Conservation (phyloP, 208 protist species). For the Wallacemonas sp. region DNA sequence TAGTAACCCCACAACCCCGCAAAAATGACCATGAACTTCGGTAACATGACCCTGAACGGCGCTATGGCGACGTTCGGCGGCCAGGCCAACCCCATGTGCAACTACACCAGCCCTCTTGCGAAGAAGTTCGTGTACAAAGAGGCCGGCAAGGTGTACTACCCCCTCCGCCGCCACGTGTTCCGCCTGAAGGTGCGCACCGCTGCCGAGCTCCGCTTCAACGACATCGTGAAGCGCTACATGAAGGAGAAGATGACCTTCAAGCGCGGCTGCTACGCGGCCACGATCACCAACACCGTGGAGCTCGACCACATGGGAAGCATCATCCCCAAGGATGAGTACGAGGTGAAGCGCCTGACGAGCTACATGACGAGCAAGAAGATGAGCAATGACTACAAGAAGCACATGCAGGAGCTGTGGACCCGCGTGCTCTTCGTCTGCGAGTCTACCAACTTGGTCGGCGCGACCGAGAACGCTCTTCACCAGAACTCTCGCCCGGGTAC, state of each 20-base stretch:
- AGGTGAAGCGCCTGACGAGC: conserved; percentile 84
- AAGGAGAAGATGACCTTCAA: conserved; percentile 88
- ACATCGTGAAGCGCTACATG: conserved; percentile 90
- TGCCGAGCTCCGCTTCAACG: conserved; percentile 84
- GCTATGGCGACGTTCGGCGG: conserved; percentile 89
- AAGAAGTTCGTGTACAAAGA: conserved; percentile 92
- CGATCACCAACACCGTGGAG: conserved; percentile 87
- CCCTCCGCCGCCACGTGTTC: conserved; percentile 85
- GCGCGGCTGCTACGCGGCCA: conserved; percentile 81
- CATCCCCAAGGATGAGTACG: conserved; percentile 92
- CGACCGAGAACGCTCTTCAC: conserved; percentile 66
- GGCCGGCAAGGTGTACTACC: conserved; percentile 83
- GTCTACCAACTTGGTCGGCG: conserved; percentile 79
- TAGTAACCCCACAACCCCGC: conserved; percentile 3
- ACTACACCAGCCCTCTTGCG: conserved; percentile 88
- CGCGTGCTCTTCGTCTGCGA: conserved; percentile 85
- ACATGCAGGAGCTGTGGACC: conserved; percentile 88
- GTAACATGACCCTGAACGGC: conserved; percentile 79
- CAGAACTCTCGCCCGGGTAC: conserved; percentile 87
- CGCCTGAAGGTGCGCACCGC: conserved; percentile 87
- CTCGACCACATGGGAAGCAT: conserved; percentile 92
- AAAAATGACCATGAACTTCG: conserved; percentile 91
- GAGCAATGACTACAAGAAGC: conserved; percentile 90
- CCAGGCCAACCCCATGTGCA: conserved; percentile 86
- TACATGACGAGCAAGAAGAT: conserved; percentile 93